phyloP scores from a whole-genome alignment of 2,329 filamentous ascomycete genomes.

The Exophiala calicioides region DNA sequence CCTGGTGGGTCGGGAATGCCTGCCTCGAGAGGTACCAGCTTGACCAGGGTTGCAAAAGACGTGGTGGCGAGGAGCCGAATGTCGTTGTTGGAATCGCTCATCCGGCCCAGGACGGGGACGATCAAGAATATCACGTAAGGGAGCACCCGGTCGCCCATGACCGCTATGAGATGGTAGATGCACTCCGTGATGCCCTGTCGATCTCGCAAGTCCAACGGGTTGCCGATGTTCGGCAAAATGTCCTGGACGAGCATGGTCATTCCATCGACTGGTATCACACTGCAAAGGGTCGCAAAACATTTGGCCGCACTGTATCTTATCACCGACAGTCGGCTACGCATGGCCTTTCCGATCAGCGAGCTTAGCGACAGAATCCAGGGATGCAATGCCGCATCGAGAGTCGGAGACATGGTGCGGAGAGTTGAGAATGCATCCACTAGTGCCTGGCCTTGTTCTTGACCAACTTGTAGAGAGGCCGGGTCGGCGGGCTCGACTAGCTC shows the following conservation, averaged over 20 bases:
- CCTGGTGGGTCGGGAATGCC: slow-evolving; percentile 96
- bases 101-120: slow-evolving; percentile 91
- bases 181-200: slow-evolving; percentile 93
- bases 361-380: slow-evolving; percentile 80
- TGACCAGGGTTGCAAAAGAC: slow-evolving; percentile 94
- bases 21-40: slow-evolving; percentile 92
- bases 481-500: slow-evolving; percentile 58
- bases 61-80: slow-evolving; percentile 93
- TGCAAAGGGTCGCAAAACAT: slow-evolving; percentile 95
- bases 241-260: slow-evolving; percentile 96
- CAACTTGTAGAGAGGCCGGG: slow-evolving; percentile 56
- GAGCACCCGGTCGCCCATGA: slow-evolving; percentile 94
- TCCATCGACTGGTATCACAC: slow-evolving; percentile 88
- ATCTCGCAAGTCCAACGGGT: slow-evolving; percentile 81
- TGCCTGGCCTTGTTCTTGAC: slow-evolving; percentile 79
- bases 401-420: slow-evolving; percentile 89
- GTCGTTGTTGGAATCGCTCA: slow-evolving; percentile 98
- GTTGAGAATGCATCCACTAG: slow-evolving; percentile 93
- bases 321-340: slow-evolving; percentile 85
- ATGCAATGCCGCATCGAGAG: slow-evolving; percentile 72
- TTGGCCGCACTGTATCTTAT: slow-evolving; percentile 97
- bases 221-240: slow-evolving; percentile 87
- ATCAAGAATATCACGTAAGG: slow-evolving; percentile 99
- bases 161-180: slow-evolving; percentile 94
- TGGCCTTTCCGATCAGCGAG: slow-evolving; percentile 80